Conservation (phyloP, 192 early-diverging fungal species). For the Coemansia guatemalensis region DNA sequence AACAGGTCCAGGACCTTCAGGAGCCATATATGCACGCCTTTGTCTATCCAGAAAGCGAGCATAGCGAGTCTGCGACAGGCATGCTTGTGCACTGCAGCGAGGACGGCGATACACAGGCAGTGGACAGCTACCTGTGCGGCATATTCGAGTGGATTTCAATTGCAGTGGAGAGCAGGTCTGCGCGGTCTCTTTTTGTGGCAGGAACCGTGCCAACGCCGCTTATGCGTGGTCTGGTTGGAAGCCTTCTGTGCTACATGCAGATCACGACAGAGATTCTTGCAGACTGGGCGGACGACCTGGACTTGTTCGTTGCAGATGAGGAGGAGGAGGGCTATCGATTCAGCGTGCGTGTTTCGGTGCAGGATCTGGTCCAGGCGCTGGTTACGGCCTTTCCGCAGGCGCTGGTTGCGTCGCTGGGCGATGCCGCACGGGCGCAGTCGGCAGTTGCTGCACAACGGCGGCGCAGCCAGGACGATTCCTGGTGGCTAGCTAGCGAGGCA, state of each 20-base stretch:
- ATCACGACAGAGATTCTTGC: slow-evolving; percentile 78
- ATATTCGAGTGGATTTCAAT: slow-evolving; percentile 50
- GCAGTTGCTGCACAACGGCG: slow-evolving; percentile 57
- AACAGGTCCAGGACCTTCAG: slow-evolving; percentile 34
- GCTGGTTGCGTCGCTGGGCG: slow-evolving; percentile 56
- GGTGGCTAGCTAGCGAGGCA: slow-evolving; percentile 91
- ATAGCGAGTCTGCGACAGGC: slow-evolving; percentile 34
- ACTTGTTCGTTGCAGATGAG: slow-evolving; percentile 88
- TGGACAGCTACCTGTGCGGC: slow-evolving; percentile 37
- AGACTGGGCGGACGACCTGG: slow-evolving; percentile 81
- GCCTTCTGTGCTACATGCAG: slow-evolving; percentile 70
- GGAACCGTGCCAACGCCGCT: slow-evolving; percentile 41
- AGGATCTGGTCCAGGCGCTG: slow-evolving; percentile 70
- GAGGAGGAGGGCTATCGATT: slow-evolving; percentile 86
- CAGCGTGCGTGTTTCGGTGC: slow-evolving; percentile 81
- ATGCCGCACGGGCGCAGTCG: slow-evolving; percentile 53
- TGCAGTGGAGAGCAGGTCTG: slow-evolving; percentile 24
- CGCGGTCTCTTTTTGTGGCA: slow-evolving; percentile 41
- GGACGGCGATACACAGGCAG: slow-evolving; percentile 29
- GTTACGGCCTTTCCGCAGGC: slow-evolving; percentile 47
- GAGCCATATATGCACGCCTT: slow-evolving; percentile 45
- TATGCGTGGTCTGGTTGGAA: slow-evolving; percentile 58
- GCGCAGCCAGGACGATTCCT: slow-evolving; percentile 49
- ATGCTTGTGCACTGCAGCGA: slow-evolving; percentile 37
- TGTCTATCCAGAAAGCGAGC: slow-evolving; percentile 44